Percentiles rank a stretch among this genome's conserved stretches.
Conservation (phyloP, 1,139 yeast species). For the Sugiyamaella castrensis region DNA sequence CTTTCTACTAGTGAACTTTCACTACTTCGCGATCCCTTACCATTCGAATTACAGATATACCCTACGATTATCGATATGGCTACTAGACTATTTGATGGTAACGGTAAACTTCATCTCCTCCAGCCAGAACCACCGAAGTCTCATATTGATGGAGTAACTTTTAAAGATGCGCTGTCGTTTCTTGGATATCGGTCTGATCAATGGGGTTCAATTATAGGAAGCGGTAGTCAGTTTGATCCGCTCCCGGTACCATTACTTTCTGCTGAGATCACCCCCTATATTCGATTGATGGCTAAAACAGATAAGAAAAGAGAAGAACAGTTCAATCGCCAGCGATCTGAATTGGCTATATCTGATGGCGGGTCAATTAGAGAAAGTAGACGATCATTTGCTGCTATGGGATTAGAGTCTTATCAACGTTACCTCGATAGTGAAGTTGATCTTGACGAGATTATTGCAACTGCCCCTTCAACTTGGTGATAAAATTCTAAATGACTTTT, state of each 20-base stretch:
- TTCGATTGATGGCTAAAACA: conserved; percentile 31
- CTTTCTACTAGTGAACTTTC: conserved; percentile 18
- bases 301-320: conserved; percentile 18
- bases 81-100: too few relatives aligned
- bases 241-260: conserved; percentile 18
- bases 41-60: conserved; percentile 21
- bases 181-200: conserved; percentile 18
- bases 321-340: background rate
- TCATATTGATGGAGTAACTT: conserved; percentile 13
- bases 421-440: conserved; percentile 24
- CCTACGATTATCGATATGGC: conserved; percentile 1
- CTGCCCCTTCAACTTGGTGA: conserved; percentile 14
- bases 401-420: conserved; percentile 25
- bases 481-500: too few relatives aligned
- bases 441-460: conserved; percentile 21
- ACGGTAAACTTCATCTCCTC: background rate
- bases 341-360: background rate
- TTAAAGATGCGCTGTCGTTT: conserved; percentile 24
- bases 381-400: conserved; percentile 28
- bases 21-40: conserved; percentile 16
- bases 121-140: conserved; percentile 1
- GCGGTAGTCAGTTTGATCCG: conserved; percentile 22
- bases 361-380: conserved; percentile 21
- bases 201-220: conserved; percentile 10
- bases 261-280: conserved; percentile 31